A percentile compares a stretch with the other conserved stretches of the same genome.
Conservation (phyloP, 2,329 filamentous ascomycete genomes). For the Chalaropsis thielavioides region DNA sequence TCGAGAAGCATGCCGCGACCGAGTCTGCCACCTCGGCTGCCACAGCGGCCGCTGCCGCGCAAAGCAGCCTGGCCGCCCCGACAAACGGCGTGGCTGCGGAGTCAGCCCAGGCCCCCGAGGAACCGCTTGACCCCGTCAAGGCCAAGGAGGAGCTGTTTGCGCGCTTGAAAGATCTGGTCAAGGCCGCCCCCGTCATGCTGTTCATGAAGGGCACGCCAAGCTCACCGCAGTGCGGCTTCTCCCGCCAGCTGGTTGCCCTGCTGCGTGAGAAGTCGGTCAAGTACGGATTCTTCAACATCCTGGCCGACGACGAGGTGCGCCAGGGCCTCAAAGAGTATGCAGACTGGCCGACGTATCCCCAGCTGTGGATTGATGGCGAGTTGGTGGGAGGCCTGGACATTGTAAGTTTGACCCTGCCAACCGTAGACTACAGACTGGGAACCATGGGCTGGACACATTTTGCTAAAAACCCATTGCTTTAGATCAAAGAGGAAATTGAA, state of each 20-base stretch:
- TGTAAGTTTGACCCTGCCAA: slow-evolving; percentile 40
- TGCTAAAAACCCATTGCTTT: slow-evolving; percentile 4
- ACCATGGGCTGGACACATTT: neutral
- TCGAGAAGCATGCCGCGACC: slow-evolving; percentile 58
- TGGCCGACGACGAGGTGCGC: slow-evolving; percentile 92
- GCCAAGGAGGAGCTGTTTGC: slow-evolving; percentile 75
- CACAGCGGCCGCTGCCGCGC: slow-evolving; percentile 26
- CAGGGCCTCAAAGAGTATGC: slow-evolving; percentile 93
- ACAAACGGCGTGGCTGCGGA: slow-evolving; percentile 16
- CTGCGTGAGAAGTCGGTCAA: slow-evolving; percentile 81
- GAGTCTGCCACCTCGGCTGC: slow-evolving; percentile 23
- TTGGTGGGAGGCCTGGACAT: slow-evolving; percentile 90
- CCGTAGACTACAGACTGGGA: neutral
- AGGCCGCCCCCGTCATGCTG: slow-evolving; percentile 92
- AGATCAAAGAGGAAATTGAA: slow-evolving; percentile 89
- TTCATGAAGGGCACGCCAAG: slow-evolving; percentile 75
- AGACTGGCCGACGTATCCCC: slow-evolving; percentile 97
- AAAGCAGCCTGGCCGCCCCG: slow-evolving; percentile 27
- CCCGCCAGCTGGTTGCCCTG: slow-evolving; percentile 71
- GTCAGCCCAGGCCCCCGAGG: slow-evolving; percentile 20
- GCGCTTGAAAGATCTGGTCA: slow-evolving; percentile 70
- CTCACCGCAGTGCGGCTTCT: slow-evolving; percentile 82
- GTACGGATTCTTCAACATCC: slow-evolving; percentile 98
- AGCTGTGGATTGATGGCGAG: slow-evolving; percentile 83
- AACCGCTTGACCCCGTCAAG: slow-evolving; percentile 35